Evolutionary conservation across 495 filamentous ascomycete species (phyloP).

Genomic region (Aspergillus mulundensis): DNA sequence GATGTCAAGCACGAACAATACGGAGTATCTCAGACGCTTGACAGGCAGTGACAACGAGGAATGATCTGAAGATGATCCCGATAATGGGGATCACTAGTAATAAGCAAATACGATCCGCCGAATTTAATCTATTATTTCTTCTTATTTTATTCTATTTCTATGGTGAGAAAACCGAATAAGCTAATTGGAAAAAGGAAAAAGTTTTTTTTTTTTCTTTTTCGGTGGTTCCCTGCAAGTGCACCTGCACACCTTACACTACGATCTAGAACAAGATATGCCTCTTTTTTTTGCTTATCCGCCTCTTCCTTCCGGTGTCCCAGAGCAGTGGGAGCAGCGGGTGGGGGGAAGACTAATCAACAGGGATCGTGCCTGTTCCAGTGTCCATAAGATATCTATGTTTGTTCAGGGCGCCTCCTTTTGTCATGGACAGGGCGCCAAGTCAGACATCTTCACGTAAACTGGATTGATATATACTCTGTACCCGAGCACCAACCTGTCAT

Average conservation of each 20-base stretch:
- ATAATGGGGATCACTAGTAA: conserved; percentile 16
- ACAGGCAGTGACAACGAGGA: conserved; percentile 13
- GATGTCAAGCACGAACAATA: conserved; percentile 6
- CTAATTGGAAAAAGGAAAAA: conserved; percentile 7
- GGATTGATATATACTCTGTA: not conserved
- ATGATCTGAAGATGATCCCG: conserved; percentile 12
- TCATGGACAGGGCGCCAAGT: too few relatives aligned
- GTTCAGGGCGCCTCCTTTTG: not conserved
- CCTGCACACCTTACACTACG: conserved; percentile 4
- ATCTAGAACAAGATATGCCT: conserved; percentile 28
- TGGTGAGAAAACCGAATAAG: conserved; percentile 7
- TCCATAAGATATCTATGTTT: conserved; percentile 11
- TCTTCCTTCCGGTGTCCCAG: conserved; percentile 22
- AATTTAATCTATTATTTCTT: conserved; percentile 2
- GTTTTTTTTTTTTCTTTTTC: conserved; percentile 15
- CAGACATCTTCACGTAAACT: too few relatives aligned
- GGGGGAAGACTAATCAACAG: conserved; percentile 21
- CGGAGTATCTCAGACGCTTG: not conserved
- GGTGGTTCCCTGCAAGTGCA: conserved; percentile 12
- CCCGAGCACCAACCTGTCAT: not conserved
- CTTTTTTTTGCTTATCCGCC: conserved; percentile 7
- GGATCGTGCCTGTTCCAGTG: conserved; percentile 17
- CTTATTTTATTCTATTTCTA: too few relatives aligned
- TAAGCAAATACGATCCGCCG: conserved; percentile 17
- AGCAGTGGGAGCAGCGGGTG: conserved; percentile 28